Evolutionary conservation across 1,139 yeast genomes (phyloP).

Genomic region (Neolecta irregularis): DNA sequence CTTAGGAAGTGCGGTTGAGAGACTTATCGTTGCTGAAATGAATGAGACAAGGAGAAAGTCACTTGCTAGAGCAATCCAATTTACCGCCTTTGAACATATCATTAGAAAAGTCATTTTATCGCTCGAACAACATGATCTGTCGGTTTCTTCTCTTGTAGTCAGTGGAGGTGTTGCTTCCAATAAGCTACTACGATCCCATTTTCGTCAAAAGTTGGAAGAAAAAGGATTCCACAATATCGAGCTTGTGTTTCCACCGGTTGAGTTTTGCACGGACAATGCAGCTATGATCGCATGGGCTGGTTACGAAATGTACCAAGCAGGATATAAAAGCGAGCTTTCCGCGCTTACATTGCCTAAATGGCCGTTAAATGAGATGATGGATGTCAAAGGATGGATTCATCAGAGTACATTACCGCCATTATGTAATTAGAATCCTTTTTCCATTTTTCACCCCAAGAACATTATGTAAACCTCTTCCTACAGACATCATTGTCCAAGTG

Average conservation of each 20-base stretch:
- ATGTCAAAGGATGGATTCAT: too few relatives aligned
- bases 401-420: too few relatives aligned
- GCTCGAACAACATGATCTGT: not conserved
- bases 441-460: too few relatives aligned
- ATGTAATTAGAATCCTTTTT: too few relatives aligned
- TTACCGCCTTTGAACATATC: conserved; percentile 13
- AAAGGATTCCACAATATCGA: conserved; percentile 4
- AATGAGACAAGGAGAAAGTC: conserved; percentile 5
- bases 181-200: conserved; percentile 4
- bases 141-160: conserved; percentile 8
- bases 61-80: conserved; percentile 11
- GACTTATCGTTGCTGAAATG: conserved; percentile 4
- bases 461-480: too few relatives aligned
- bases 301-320: conserved; percentile 57
- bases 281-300: conserved; percentile 98
- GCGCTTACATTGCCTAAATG: conserved; percentile 55
- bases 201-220: conserved; percentile 8
- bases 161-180: conserved; percentile 15
- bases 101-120: conserved; percentile 6
- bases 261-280: conserved; percentile 85
- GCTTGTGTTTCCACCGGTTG: conserved; percentile 43
- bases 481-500: too few relatives aligned
- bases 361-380: conserved; percentile 32
- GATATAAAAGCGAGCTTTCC: conserved; percentile 18
- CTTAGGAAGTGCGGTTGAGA: conserved; percentile 8